Evolutionary conservation across 148 eudicot genomes (phyloP).

Genomic region (Nepenthes gracilis): DNA sequence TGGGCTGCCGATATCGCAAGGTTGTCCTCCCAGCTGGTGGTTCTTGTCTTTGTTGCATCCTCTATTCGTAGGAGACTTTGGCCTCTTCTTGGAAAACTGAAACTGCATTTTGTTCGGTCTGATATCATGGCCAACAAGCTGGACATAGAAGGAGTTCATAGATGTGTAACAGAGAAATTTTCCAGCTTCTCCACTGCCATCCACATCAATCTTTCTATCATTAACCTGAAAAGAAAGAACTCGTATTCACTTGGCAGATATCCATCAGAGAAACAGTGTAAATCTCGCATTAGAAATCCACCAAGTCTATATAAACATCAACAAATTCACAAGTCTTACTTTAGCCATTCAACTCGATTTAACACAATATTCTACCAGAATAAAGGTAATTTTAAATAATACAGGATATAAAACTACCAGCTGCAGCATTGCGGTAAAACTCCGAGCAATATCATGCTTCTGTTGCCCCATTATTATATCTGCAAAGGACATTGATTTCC

Average conservation of each 20-base stretch:
- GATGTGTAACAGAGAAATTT: conserved; percentile 52
- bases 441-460: conserved; percentile 82
- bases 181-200: conserved; percentile 17
- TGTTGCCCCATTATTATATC: conserved; percentile 69
- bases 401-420: conserved; percentile 33
- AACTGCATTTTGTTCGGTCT: conserved; percentile 29
- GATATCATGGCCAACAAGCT: conserved; percentile 36
- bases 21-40: conserved; percentile 20
- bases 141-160: conserved; percentile 49
- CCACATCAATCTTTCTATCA: conserved; percentile 58
- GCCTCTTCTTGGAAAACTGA: conserved; percentile 51
- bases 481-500: conserved; percentile 37
- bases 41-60: conserved; percentile 14
- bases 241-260: background rate
- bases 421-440: conserved; percentile 85
- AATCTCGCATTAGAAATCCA: no score
- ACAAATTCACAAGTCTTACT: no score
- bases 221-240: conserved; percentile 46
- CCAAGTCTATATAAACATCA: no score
- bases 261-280: background rate
- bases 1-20: conserved; percentile 14
- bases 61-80: conserved; percentile 34
- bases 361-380: no score
- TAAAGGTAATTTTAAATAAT: no score
- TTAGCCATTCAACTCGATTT: no score